Conservation (phyloP, 208 protist species). For the Herpetomonas samuelpessoai region DNA sequence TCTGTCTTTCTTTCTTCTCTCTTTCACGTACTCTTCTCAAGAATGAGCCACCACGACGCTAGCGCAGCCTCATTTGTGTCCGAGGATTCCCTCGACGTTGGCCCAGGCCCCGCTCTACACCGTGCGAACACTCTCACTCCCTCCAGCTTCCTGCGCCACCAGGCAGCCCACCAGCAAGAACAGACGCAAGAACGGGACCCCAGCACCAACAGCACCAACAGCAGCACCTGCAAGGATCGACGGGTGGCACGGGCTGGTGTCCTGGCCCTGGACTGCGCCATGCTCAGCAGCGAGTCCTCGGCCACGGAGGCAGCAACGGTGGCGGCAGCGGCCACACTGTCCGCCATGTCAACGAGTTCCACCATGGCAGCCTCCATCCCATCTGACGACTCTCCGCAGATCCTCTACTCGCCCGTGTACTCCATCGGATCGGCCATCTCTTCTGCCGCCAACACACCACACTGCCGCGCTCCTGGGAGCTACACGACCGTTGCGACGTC, state of each 20-base stretch:
- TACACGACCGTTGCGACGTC: not conserved
- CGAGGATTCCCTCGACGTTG: not conserved
- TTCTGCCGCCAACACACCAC: no score
- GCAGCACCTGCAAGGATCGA: not conserved
- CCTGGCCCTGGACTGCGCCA: no score
- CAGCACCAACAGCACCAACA: not conserved
- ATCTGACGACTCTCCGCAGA: no score
- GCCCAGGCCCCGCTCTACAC: not conserved
- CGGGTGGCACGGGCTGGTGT: no score
- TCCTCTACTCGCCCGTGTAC: no score
- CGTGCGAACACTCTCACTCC: not conserved
- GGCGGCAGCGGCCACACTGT: no score
- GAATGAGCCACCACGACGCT: not conserved
- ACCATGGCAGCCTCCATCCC: no score
- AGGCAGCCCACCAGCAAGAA: not conserved
- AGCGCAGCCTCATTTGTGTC: not conserved
- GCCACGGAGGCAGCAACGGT: conserved; percentile 2
- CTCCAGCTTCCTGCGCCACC: not conserved
- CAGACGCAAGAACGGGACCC: not conserved
- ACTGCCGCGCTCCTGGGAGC: no score
- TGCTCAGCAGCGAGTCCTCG: no score
- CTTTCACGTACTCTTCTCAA: conserved; percentile 8
- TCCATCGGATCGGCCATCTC: no score
- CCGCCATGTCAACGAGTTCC: no score
- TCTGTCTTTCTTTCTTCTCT: not conserved